These are phyloP conservation scores for Fusarium xylarioides DNA, from an alignment of 2,329 filamentous ascomycete genomes.

Conservation along the genomic window DNA sequence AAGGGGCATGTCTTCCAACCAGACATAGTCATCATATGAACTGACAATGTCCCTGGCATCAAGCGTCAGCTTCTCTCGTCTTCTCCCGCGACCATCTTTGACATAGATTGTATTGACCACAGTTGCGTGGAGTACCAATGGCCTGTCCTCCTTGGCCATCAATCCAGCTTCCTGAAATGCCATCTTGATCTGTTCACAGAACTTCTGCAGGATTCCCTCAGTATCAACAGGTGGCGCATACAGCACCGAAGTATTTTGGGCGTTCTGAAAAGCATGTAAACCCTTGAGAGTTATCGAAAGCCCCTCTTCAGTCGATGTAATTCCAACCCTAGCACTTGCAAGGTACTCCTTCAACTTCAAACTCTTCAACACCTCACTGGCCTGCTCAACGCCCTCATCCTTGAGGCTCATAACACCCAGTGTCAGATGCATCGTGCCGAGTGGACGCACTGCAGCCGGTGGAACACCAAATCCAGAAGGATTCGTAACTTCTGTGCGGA, in stretches of 20 bases:
- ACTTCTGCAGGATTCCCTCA: constrained; percentile 59
- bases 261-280: constrained; percentile 68
- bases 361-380: constrained; percentile 51
- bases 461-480: constrained; percentile 63
- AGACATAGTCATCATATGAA: constrained; percentile 71
- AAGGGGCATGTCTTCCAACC: constrained; percentile 75
- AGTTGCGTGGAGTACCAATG: constrained; percentile 83
- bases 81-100: constrained; percentile 47
- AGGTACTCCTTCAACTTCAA: constrained; percentile 54
- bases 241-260: constrained; percentile 67
- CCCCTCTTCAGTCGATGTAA: constrained; percentile 1
- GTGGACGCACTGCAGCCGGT: constrained; percentile 73
- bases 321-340: constrained; percentile 34
- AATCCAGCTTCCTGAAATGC: constrained; percentile 65
- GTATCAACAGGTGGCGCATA: constrained; percentile 70
- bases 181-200: constrained; percentile 65
- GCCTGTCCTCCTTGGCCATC: constrained; percentile 66
- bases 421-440: constrained; percentile 85
- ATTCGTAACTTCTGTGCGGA: constrained; percentile 66
- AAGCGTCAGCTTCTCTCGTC: constrained; percentile 55
- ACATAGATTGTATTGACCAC: constrained; percentile 87
- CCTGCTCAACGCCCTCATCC: constrained; percentile 56
- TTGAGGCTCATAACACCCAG: constrained; percentile 84
- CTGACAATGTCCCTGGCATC: constrained; percentile 66
- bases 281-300: constrained; percentile 61